A percentile compares a stretch with the other conserved stretches of the same genome.
Conservation (phyloP, 2,329 filamentous ascomycete species). For the Pseudocercospora cruenta region DNA sequence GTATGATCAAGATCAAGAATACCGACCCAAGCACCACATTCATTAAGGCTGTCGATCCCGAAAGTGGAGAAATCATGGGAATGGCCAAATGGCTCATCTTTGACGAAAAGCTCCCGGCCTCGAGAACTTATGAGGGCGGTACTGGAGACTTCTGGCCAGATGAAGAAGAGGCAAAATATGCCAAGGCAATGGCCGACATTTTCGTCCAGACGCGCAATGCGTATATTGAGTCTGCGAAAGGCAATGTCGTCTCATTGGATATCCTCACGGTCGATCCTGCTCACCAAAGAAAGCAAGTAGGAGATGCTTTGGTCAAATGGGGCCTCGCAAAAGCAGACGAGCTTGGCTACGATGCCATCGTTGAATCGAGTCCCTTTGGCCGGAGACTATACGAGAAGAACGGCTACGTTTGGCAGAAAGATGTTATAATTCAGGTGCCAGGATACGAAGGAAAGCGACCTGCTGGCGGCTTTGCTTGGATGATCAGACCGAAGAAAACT, state of each 20-base stretch:
- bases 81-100: conserved; percentile 41
- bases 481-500: conserved; percentile 32
- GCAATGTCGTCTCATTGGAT: conserved; percentile 36
- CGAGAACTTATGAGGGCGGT: conserved; percentile 7
- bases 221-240: conserved; percentile 28
- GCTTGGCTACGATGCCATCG: conserved; percentile 34
- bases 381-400: conserved; percentile 39
- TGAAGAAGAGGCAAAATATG: conserved; percentile 29
- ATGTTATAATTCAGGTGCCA: conserved; percentile 27
- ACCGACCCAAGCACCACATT: conserved; percentile 32
- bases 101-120: conserved; percentile 24
- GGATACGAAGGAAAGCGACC: conserved; percentile 22
- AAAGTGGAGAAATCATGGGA: conserved; percentile 33
- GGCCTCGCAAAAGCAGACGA: conserved; percentile 36
- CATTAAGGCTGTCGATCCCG: conserved; percentile 36
- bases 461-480: conserved; percentile 33
- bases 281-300: conserved; percentile 35
- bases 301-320: conserved; percentile 36
- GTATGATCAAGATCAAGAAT: conserved; percentile 27
- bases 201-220: conserved; percentile 32
- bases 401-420: conserved; percentile 36
- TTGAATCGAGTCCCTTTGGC: conserved; percentile 37
- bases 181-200: conserved; percentile 23
- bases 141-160: conserved; percentile 28
- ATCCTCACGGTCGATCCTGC: conserved; percentile 36